Evolutionary conservation across 352 stramenopile species (phyloP), one percentile per base, ranked within the genome.

Genomic region (Phytophthora tubulina): DNA sequence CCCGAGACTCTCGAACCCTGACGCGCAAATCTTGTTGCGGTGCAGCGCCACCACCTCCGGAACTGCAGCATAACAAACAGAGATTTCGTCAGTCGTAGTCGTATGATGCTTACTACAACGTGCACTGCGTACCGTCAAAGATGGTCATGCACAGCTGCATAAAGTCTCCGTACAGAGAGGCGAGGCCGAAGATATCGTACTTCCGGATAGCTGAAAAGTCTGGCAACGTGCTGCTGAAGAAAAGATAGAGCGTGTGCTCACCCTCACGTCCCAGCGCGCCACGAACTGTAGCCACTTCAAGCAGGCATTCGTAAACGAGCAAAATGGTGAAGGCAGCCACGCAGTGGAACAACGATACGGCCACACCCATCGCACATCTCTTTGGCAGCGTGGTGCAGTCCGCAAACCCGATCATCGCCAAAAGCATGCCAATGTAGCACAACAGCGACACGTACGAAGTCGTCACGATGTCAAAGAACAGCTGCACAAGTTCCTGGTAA

Each of bases 81-180:
- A 41, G 27, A 70, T 36, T 35, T 56, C 32, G 41, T 72, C 44
- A 72, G 41, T 52, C 41, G 38, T 38, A 11, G 50, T 21, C 7
- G 27, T 5, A 48, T 59, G 36, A 6, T 21, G 58, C 44, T 11
- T 21, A 27, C 10, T 11, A 10, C 21, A 64, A n/a, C 14, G 13
- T 32, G 31, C 13, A 21, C 3, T 32, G 60, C 67, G 67, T 74
- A 95, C 88, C 88, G 67, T 96, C 88, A 66, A 94, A 96, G 55
- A 96, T 83, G 30, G 86, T 96, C 82, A 94, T 92, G 70, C 85
- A 91, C 42, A 91, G 60, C 65, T 82, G 80, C 76, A 94, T 86
- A 35, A 91, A 90, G 9, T 87, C 75, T 3, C 73, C 85, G 59
- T 93, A 95, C 21, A 93, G 45, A 11, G 81, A 81, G 2, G 79